phyloP scores from a whole-genome alignment of 805 yeast genomes.

The Saccharomycopsis oosterbeekiorum region DNA sequence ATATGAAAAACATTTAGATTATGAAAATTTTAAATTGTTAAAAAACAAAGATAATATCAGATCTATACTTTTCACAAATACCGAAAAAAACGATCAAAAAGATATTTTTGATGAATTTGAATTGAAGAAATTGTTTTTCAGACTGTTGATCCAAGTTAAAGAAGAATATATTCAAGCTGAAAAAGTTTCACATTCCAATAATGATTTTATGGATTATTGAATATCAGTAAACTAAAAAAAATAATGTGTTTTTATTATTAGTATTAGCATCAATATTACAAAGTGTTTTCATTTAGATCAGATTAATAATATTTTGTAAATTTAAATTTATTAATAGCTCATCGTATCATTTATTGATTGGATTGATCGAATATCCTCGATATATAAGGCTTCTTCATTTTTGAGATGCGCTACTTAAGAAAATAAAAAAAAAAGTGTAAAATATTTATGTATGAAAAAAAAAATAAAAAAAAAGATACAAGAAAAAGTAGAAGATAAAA shows the following conservation, averaged over 20 bases:
- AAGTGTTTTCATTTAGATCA: too few species aligned
- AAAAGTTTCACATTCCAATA: background rate
- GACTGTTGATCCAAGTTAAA: conserved; percentile 8
- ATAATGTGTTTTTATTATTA: background rate
- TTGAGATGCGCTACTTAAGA: too few species aligned
- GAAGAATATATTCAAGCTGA: conserved; percentile 9
- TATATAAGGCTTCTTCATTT: too few species aligned
- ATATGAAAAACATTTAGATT: conserved; percentile 6
- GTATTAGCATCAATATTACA: background rate
- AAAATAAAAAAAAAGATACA: too few species aligned
- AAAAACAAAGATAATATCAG: background rate
- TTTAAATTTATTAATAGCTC: too few species aligned
- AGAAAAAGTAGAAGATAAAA: too few species aligned
- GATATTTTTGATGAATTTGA: background rate
- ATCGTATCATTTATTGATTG: too few species aligned
- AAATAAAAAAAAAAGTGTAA: background rate
- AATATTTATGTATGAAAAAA: background rate
- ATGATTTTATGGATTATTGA: conserved; percentile 8
- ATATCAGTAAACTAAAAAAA: background rate
- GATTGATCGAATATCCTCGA: too few species aligned
- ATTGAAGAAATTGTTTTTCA: background rate
- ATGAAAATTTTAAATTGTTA: conserved; percentile 1
- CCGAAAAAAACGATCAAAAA: background rate
- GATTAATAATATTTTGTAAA: too few species aligned
- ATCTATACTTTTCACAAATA: background rate